phyloP scores from a whole-genome alignment of 23 red algal genomes.

The Gracilaria domingensis region DNA sequence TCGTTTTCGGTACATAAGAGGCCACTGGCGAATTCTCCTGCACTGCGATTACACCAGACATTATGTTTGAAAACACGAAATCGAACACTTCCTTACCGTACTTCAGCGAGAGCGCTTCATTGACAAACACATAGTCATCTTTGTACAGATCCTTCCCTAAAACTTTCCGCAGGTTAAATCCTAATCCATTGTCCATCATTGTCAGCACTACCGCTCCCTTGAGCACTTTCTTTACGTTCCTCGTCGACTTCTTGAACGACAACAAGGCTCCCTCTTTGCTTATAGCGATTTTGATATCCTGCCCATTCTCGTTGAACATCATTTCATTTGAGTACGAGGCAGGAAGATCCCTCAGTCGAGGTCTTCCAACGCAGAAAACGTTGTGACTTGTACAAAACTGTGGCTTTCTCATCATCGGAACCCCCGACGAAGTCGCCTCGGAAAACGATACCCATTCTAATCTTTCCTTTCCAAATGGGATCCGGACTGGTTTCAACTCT shows the following conservation, averaged over 20 bases:
- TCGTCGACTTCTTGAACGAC: background rate
- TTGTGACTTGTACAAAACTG: background rate
- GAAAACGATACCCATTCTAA: slow-evolving; percentile 1
- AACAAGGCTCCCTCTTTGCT: background rate
- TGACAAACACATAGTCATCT: slow-evolving; percentile 1
- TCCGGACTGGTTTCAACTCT: background rate
- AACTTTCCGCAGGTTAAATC: background rate
- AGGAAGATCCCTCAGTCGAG: background rate
- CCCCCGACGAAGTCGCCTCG: background rate
- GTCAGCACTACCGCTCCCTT: background rate
- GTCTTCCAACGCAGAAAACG: background rate
- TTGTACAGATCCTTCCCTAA: background rate
- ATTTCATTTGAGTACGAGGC: background rate
- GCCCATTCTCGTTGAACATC: background rate
- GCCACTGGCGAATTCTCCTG: background rate
- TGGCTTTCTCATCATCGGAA: slow-evolving; percentile 5
- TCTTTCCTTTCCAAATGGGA: background rate
- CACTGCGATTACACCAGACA: slow-evolving; percentile 3
- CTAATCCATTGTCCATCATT: background rate
- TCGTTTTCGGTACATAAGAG: background rate
- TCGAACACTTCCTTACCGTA: slow-evolving; percentile 1
- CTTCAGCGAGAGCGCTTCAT: background rate
- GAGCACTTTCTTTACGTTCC: background rate
- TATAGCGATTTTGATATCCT: background rate
- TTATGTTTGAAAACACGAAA: background rate